phyloP scores from a whole-genome alignment of 1,284 basidiomycete species.

The Erythrobasidium hasegawianum region DNA sequence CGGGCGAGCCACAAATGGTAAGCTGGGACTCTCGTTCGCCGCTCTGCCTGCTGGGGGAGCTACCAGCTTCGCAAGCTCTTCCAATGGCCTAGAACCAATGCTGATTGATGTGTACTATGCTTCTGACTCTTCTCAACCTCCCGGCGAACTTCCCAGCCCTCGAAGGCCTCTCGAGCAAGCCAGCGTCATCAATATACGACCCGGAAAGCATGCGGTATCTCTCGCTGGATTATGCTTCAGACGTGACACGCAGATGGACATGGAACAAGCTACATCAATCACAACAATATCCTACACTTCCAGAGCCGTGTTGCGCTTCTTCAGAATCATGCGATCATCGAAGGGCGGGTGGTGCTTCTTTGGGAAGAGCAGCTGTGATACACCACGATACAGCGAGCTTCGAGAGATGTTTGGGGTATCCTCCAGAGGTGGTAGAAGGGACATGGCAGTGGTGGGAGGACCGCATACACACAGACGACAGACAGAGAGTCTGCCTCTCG shows the following conservation, averaged over 20 bases:
- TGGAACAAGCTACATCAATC: conserved; percentile 4
- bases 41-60: too few relatives aligned
- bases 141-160: too few relatives aligned
- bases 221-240: conserved; percentile 14
- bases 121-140: too few relatives aligned
- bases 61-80: too few relatives aligned
- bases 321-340: not conserved
- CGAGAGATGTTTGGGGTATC: conserved; percentile 19
- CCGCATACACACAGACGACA: conserved; percentile 21
- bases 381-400: conserved; percentile 2
- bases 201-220: conserved; percentile 18
- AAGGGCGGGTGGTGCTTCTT: too few relatives aligned
- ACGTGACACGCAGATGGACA: conserved; percentile 8
- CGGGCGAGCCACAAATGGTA: too few relatives aligned
- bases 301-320: not conserved
- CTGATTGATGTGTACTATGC: too few relatives aligned
- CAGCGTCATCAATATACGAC: conserved; percentile 25
- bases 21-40: too few relatives aligned
- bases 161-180: not conserved
- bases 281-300: not conserved
- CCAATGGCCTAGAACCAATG: conserved; percentile 19
- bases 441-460: conserved; percentile 18
- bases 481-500: conserved; percentile 4
- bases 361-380: not conserved
- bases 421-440: conserved; percentile 13